A percentile compares a stretch with the other conserved stretches of the same genome.
phyloP scores from a whole-genome alignment of 2,329 filamentous ascomycete species.

The Alternaria conjuncta region DNA sequence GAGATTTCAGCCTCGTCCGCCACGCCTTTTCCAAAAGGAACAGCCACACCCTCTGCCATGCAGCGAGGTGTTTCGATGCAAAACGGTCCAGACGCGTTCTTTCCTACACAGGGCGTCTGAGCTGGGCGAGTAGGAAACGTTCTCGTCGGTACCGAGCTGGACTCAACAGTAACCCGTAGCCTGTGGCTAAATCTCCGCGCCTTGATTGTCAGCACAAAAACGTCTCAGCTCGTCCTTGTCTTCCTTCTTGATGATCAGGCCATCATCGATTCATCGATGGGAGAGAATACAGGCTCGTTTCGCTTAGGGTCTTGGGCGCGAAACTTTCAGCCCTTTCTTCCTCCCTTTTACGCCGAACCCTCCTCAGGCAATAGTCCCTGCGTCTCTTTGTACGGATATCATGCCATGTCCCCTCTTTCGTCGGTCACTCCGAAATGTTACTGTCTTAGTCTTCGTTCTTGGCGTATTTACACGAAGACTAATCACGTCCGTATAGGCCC shows the following conservation, averaged over 20 bases:
- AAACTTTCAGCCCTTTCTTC: neutral
- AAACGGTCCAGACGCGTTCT: neutral
- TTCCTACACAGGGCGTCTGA: neutral
- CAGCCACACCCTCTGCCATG: neutral
- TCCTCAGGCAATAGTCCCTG: neutral
- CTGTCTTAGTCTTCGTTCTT: neutral
- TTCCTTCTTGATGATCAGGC: neutral
- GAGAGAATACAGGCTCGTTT: neutral
- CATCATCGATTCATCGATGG: neutral
- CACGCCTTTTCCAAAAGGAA: conserved; percentile 1
- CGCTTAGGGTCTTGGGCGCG: neutral
- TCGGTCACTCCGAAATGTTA: conserved; percentile 1
- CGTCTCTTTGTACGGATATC: neutral
- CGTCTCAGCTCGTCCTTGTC: neutral
- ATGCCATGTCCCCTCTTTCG: neutral
- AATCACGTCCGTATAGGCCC: neutral
- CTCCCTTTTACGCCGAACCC: neutral
- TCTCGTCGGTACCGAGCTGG: neutral
- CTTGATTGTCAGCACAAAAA: neutral
- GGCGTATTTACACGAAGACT: neutral
- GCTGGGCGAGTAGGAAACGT: neutral
- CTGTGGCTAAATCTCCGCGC: conserved; percentile 1
- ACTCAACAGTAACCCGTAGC: neutral
- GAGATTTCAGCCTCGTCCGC: neutral
- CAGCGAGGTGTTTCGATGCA: neutral